A percentile compares a stretch with the other conserved stretches of the same genome.
Conservation (phyloP, 2,329 filamentous ascomycete genomes). For the Sporothrix curviconia region DNA sequence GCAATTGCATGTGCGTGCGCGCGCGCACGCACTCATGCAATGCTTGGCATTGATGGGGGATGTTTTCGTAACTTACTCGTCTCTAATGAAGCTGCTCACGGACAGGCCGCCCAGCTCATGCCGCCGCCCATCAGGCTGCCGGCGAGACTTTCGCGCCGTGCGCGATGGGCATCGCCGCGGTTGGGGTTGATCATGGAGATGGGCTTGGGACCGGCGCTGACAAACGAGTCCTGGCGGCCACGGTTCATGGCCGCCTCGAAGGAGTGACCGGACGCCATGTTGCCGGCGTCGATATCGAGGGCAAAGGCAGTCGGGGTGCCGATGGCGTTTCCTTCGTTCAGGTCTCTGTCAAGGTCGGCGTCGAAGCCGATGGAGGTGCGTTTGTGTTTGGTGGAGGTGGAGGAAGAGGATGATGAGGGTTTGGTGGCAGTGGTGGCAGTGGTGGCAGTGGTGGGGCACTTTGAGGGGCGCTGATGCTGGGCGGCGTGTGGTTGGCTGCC, state of each 20-base stretch:
- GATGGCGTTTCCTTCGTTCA: slow-evolving; percentile 18
- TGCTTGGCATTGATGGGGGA: no score
- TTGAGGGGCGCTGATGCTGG: background rate
- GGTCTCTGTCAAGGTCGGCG: slow-evolving; percentile 26
- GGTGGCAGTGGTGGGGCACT: background rate
- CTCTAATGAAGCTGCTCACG: slow-evolving; percentile 91
- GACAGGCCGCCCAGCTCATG: slow-evolving; percentile 96
- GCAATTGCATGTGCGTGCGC: no score
- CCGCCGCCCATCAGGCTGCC: slow-evolving; percentile 70
- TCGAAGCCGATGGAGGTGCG: slow-evolving; percentile 14
- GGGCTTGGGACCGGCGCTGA: slow-evolving; percentile 58
- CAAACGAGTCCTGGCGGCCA: slow-evolving; percentile 58
- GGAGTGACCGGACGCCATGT: slow-evolving; percentile 54
- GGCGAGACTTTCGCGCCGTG: slow-evolving; percentile 55
- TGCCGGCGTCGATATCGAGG: slow-evolving; percentile 26
- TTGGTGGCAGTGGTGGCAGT: background rate
- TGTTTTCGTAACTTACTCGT: slow-evolving; percentile 76
- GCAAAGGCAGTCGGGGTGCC: background rate
- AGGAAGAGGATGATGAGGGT: background rate
- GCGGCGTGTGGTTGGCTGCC: background rate
- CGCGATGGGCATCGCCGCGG: slow-evolving; percentile 53
- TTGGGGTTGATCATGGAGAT: slow-evolving; percentile 61
- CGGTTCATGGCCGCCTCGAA: slow-evolving; percentile 54
- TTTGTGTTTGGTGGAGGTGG: background rate
- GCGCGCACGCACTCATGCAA: no score